phyloP scores from a whole-genome alignment of 192 early-diverging fungal species.

The Umbelopsis isabellina region DNA sequence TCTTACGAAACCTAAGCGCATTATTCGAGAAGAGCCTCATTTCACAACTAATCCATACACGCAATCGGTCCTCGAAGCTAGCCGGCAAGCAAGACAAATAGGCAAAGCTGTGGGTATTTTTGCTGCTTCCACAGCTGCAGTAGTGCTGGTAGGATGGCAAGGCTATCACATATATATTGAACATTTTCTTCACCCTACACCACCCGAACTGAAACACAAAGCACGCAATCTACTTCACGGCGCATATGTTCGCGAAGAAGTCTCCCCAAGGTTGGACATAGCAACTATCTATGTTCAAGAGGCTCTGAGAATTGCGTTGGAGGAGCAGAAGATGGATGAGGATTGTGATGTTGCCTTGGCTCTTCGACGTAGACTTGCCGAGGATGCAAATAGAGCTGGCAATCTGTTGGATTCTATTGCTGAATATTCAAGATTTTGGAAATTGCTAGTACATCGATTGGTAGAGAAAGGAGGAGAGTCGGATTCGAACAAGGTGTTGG shows the following conservation, averaged over 20 bases:
- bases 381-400: constrained; percentile 34
- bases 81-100: constrained; percentile 28
- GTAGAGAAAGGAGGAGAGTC: not conserved
- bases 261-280: constrained; percentile 43
- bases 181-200: constrained; percentile 48
- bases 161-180: constrained; percentile 58
- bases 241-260: constrained; percentile 59
- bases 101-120: constrained; percentile 37
- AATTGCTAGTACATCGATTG: constrained; percentile 18
- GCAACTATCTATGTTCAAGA: constrained; percentile 48
- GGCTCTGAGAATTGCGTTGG: constrained; percentile 34
- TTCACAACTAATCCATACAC: constrained; percentile 34
- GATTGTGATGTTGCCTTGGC: constrained; percentile 23
- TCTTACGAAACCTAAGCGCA: not conserved
- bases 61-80: constrained; percentile 25
- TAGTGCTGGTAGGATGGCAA: constrained; percentile 44
- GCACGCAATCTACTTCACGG: constrained; percentile 53
- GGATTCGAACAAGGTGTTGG: constrained; percentile 33
- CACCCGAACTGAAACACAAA: constrained; percentile 36
- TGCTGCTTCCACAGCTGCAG: constrained; percentile 32
- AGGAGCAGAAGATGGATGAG: constrained; percentile 30
- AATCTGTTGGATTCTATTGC: constrained; percentile 41
- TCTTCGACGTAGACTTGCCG: constrained; percentile 30
- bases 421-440: constrained; percentile 48
- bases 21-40: not conserved